Evolutionary conservation across 1,284 basidiomycete species (phyloP), one percentile per base, ranked within the genome.

Genomic region (Ustilago shanxiensis): DNA sequence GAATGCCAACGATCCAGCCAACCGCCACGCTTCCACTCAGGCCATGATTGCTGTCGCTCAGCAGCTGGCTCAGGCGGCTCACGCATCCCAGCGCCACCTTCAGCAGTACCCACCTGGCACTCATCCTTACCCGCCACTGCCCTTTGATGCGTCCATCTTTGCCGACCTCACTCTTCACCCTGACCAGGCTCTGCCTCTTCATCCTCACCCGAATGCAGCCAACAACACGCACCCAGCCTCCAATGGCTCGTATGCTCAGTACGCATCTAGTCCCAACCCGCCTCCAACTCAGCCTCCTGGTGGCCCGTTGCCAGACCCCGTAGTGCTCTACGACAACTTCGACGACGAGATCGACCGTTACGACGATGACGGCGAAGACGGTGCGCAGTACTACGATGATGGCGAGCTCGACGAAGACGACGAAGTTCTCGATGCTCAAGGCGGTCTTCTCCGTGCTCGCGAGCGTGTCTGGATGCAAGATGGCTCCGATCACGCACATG

Each of bases 41-140:
- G 81, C 84, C 44, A 85, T 86, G 83, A 83, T 86, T 41, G 83
- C 84, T 31, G 83, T 86, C 26, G 84, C 84, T n/a, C 83, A 84
- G 60, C 84, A 86, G 70, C 73, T 86, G 24, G 83, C 84, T 10
- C 80, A 84, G 66, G 81, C 82, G 7, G 79, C 84, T 9, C 82
- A 86, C 54, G 84, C 83, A 18, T 81, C 82, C 22, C 84, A 86
- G 71, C 62, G 79, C 18, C 79, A 81, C 45, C 59, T 79, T 14
- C 75, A 80, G 64, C 79, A 83, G 60, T 78, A 72, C 53, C 72
- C 81, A n/a, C 73, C 76, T 11, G 76, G 78, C 66, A 69, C 71
- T 41, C 72, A 79, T 39, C 66, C 79, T n/a, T 79, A 79, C 52
- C 73, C 82, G 29, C 68, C 80, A 31, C 66, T 83, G 31, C 77